Evolutionary conservation across 2,329 filamentous ascomycete genomes (phyloP).

Genomic region (Leptodontidium sp.): DNA sequence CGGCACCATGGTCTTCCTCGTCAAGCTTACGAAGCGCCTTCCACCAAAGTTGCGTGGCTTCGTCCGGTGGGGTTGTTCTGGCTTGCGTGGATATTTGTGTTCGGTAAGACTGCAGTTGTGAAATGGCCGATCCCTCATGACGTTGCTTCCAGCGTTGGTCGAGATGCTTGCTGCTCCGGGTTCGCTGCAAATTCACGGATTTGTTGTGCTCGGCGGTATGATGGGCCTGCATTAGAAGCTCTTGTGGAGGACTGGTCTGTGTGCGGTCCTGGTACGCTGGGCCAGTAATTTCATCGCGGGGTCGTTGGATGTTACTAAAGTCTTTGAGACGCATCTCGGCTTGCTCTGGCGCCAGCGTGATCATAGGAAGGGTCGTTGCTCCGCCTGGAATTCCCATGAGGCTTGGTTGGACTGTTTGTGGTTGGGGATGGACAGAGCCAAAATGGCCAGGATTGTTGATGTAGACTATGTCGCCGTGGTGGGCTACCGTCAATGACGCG

Average conservation of each 20-base stretch:
- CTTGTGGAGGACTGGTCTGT: conserved; percentile 76
- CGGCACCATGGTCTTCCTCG: too few species aligned
- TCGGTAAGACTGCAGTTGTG: too few species aligned
- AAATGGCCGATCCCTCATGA: conserved; percentile 64
- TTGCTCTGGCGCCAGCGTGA: conserved; percentile 80
- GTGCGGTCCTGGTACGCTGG: conserved; percentile 88
- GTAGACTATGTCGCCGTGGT: conserved; percentile 89
- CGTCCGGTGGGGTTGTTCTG: too few species aligned
- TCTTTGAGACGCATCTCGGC: conserved; percentile 81
- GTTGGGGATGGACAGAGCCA: conserved; percentile 68
- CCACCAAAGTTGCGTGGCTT: too few species aligned
- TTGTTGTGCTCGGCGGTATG: conserved; percentile 94
- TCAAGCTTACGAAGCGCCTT: too few species aligned
- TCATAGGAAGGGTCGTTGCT: conserved; percentile 80
- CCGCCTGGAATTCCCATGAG: conserved; percentile 73
- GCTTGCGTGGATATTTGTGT: too few species aligned
- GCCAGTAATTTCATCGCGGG: conserved; percentile 88
- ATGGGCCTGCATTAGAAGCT: conserved; percentile 85
- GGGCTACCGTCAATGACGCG: conserved; percentile 65
- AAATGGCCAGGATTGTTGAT: conserved; percentile 74
- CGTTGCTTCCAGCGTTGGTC: conserved; percentile 83
- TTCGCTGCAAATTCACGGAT: conserved; percentile 79
- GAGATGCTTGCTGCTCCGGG: conserved; percentile 80
- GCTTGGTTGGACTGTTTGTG: conserved; percentile 75
- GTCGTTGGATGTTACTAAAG: conserved; percentile 83